Evolutionary conservation across 1,139 yeast species (phyloP), one percentile per base, ranked within the genome.

Genomic region (Citeromyces siamensis): DNA sequence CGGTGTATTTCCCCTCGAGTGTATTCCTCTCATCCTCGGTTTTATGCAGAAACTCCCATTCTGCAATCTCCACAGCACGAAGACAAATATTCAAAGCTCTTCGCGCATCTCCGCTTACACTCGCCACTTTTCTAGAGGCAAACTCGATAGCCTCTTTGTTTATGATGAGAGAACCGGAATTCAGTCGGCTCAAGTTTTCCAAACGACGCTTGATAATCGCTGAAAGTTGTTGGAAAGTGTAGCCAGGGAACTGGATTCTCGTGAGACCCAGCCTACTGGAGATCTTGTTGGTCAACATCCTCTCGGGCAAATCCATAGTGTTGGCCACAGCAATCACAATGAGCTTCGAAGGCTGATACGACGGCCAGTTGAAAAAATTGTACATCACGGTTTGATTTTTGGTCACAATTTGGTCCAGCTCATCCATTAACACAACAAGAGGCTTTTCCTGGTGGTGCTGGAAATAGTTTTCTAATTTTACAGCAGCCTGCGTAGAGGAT

Each of bases 351-450:
- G 77, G 66, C 10, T 71, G 63, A 48, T 83, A 76, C 0, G 95
- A 77, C 5, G 98, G 95, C 99, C 99, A 90, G 57, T 93, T 88
- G 66, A 90, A 86, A 50, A 93, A 85, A 53, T 90, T 93, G 60
- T 90, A 93, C 82, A 90, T 79, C 35, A 90, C 93, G 37, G 78
- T 76, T 52, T 86, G 95, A 42, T 77, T 79, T 43, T 75, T 81
- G 3, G 90, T 79, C 12, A 88, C 90, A 40, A 93, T 66, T 51
- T 90, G 96, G 56, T 90, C 99, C 42, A 90, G 63, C 54, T 90
- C 99, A 56, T 90, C 99, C 60, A 90, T 65, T 39, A 90, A 60
- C 0, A 90, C 85, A 14, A 90, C 81, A 35, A 81, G 58, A 1
- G 94, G 82, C 34, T 58, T 59, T 28, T 69, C 50, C 6, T 35